Percentiles rank a stretch among this genome's conserved stretches.
Conservation (phyloP, 306 rosid species). For the Castanea mollissima region DNA sequence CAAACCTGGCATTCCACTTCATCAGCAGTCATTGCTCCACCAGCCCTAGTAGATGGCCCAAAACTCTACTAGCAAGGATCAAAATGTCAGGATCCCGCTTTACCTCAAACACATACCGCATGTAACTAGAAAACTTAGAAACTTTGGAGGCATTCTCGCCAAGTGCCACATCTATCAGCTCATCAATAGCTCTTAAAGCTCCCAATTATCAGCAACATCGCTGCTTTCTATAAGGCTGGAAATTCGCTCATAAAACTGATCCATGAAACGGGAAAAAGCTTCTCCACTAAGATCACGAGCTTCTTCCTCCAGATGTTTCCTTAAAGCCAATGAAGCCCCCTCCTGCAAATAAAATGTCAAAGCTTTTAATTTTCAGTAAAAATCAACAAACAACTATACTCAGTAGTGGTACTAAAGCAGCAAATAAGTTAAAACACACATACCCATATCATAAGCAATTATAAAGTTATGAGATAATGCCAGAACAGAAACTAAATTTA, state of each 20-base stretch:
- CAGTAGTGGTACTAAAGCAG: neutral
- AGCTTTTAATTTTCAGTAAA: neutral
- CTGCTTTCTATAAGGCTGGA: slow-evolving; percentile 70
- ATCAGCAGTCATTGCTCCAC: slow-evolving; percentile 98
- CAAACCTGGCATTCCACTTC: slow-evolving; percentile 95
- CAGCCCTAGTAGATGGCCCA: slow-evolving; percentile 94
- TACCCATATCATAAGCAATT: neutral
- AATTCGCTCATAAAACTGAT: slow-evolving; percentile 86
- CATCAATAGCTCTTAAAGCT: slow-evolving; percentile 94
- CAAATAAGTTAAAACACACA: neutral
- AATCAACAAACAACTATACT: neutral
- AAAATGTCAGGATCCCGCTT: slow-evolving; percentile 91
- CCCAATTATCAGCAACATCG: slow-evolving; percentile 88
- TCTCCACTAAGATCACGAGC: slow-evolving; percentile 94
- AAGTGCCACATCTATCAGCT: slow-evolving; percentile 85
- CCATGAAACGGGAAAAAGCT: slow-evolving; percentile 90
- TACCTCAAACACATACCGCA: slow-evolving; percentile 75
- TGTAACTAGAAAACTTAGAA: slow-evolving; percentile 78
- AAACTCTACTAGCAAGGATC: slow-evolving; percentile 88
- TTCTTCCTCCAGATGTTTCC: slow-evolving; percentile 88
- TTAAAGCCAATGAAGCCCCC: slow-evolving; percentile 75
- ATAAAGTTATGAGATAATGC: neutral
- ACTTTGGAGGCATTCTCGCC: slow-evolving; percentile 97
- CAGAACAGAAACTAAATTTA: neutral
- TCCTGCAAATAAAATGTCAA: slow-evolving; percentile 41